Base-by-base conservation (phyloP, 1,284 basidiomycete genomes). In the Coniferiporia weirii region DNA sequence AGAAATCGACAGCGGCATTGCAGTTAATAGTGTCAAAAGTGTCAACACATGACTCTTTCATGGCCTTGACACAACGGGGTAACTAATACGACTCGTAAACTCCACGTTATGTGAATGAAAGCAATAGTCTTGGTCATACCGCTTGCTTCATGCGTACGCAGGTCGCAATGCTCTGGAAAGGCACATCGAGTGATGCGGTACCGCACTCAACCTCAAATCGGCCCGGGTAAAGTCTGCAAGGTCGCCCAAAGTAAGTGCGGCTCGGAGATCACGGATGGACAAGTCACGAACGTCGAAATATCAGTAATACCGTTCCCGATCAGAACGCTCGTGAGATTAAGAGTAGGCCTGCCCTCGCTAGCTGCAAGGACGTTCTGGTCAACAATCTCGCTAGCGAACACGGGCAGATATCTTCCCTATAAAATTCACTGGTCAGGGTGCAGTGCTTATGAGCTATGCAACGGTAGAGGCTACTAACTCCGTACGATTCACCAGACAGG, bases 371-470 rank as follows among this genome's bases (percentile, higher is more conserved):
- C 70, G 70, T 93, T 93, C 61, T 87, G 81, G 70, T 93, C 90
- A 48, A 84, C 79, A 40, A 94, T 85, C 61, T 91, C 85, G 52
- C 84, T 82, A 0, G 90, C 91, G 62, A 93, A 93, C 5, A 91
- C 79, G 1, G 90, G 91, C 1, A 93, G 75, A 70, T 93, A 93
- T 44, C 87, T 82, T 0, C 91, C 89, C 81, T 85, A 32, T 27
- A 19, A 12, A 56, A 19, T 32, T 19, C 12, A 27, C 13, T 59
- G 9, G 27, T 60, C 15, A 56, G 44, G 36, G 13, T 40, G 1
- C 13, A 13, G 10, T 6, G 13, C 9, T 15, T 12, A 40, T 40
- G 15, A 12, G 34, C n/a, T 27, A 50, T n/a, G 12, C 8, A 49
- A 27, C 10, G 19, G 27, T 5, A 27, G 5, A 27, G 5, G 27